Evolutionary conservation across 83 land plant species (phyloP), one percentile per base, ranked within the genome.

Genomic region (Larix sibirica): DNA sequence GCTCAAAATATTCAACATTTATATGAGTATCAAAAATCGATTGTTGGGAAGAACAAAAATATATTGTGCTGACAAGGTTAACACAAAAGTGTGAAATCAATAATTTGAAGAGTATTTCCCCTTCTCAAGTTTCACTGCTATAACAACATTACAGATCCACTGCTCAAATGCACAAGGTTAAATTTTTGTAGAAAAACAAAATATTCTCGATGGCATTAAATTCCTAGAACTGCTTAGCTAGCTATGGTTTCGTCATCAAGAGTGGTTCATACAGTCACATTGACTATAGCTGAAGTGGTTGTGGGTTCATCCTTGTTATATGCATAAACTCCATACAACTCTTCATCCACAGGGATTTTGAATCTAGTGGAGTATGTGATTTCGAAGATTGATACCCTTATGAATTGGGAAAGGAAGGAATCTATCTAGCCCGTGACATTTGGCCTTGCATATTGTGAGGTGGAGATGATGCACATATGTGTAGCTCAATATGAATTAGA

Each of bases 371-470:
- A 97, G 84, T 95, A 62, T 63, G 99, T 95, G 68, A 90, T 97
- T 81, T 95, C 98, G 50, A 97, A 97, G 91, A 90, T 97, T 21
- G 99, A 97, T 82, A 94, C 91, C 33, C 89, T 97, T 66, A 66
- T 92, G 88, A 97, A 97, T 84, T 97, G 95, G 96, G 98, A 94
- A 10, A 87, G 99, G 56, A 84, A 87, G 26, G 99, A 98, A 6
- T 97, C 99, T 44, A 92, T 97, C 84, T 97, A 98, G 99, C 99
- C 99, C 80, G 95, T 96, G 99, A 95, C 99, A 21, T 96, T 96
- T 87, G 99, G 99, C 7, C 87, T 96, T 26, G 99, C 99, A 20
- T 95, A 98, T 90, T 97, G 98, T 83, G 99, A 96, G 16, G 98
- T 97, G 71, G 99, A 97, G 91, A 97, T 97, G 99, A 97, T 97